Conservation (phyloP, 2,329 filamentous ascomycete genomes). For the Nannizzia gypsea region DNA sequence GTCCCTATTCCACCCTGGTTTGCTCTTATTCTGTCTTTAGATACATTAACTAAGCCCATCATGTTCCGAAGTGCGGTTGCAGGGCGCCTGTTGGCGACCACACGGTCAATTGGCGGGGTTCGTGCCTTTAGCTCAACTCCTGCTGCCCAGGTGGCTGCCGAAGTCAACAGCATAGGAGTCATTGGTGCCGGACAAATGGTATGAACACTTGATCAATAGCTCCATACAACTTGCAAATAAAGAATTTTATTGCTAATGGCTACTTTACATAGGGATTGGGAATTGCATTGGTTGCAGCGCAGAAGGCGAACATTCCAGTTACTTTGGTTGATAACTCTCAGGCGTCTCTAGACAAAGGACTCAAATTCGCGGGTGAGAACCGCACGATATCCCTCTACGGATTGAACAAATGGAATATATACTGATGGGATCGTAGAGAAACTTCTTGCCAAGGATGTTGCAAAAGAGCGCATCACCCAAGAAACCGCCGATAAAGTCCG, state of each 20-base stretch:
- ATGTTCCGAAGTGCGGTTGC: constrained; percentile 30
- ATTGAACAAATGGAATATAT: background rate
- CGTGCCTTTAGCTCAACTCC: constrained; percentile 60
- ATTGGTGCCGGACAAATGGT: constrained; percentile 96
- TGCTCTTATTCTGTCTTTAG: background rate
- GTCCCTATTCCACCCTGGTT: background rate
- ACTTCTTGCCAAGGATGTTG: constrained; percentile 81
- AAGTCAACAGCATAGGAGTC: constrained; percentile 81
- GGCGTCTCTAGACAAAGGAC: constrained; percentile 72
- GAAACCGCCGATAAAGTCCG: constrained; percentile 65
- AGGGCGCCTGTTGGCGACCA: constrained; percentile 20
- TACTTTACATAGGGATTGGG: constrained; percentile 60
- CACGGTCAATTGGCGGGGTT: constrained; percentile 25
- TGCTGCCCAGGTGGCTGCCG: constrained; percentile 47
- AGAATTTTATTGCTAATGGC: background rate
- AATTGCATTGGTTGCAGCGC: constrained; percentile 86
- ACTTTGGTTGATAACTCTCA: constrained; percentile 75
- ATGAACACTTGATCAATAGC: background rate
- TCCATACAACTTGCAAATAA: background rate
- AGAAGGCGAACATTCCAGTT: constrained; percentile 71
- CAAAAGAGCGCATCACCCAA: constrained; percentile 74
- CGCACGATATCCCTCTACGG: background rate
- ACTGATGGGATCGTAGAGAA: constrained; percentile 51
- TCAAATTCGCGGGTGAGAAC: constrained; percentile 68
- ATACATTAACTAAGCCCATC: background rate